Evolutionary conservation across 257 asterid genomes (phyloP), one percentile per base, ranked within the genome.

Genomic region (Verbena officinalis): DNA sequence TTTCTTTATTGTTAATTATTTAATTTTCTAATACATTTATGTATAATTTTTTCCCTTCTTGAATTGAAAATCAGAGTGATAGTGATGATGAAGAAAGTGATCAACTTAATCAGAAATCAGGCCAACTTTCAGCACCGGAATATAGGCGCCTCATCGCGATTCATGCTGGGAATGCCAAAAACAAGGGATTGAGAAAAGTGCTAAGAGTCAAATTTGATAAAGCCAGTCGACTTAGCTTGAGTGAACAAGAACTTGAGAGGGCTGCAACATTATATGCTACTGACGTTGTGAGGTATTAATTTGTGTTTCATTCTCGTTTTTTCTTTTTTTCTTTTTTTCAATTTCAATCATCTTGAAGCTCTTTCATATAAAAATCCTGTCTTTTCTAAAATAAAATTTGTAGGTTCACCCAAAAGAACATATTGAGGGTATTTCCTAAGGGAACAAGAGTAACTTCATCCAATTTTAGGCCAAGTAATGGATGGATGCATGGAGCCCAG

Each of bases 401-500:
- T 65, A 93, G 98, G 80, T 93, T 90, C 65, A 84, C 97, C 1
- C 97, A 93, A 59, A 87, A 73, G 72, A 83, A 87, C 68, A 78
- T 93, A 57, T 40, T 87, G 78, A 74, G 99, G 79, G 82, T 93
- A 19, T 93, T 59, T 56, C 97, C 99, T 0, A 90, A 90, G 80
- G 97, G 96, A 54, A 85, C 96, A 21, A 69, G 96, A 40, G 95
- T 93, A 22, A 87, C 91, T 51, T 93, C 97, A 64, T 82, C 99
- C 40, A 93, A 93, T 70, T 93, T 84, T 68, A 65, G 77, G 63
- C 97, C 99, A 1, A 63, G 73, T 15, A 79, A 62, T 3, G 95
- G 90, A 13, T 93, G 99, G 99, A 87, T 78, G 77, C 99, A 90
- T 56, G 97, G 99, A 70, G 99, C 97, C 40, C 99, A 93, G 81